A percentile compares a stretch with the other conserved stretches of the same genome.
phyloP scores from a whole-genome alignment of 768 basidiomycete genomes.

The Termitomyces sp. region DNA sequence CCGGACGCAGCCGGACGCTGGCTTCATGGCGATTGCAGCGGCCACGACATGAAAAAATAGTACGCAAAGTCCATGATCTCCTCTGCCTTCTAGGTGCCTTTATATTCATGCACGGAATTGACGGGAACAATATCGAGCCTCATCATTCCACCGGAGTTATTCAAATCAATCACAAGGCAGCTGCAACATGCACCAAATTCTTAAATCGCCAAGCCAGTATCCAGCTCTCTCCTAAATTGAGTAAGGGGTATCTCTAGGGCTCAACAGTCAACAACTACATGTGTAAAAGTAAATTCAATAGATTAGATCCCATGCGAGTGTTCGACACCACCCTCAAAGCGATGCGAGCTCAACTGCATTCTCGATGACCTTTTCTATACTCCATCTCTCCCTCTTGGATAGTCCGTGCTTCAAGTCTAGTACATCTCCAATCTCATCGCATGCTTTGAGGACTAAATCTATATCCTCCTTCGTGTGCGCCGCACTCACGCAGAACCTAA shows the following conservation, averaged over 20 bases:
- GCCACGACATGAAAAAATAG: neutral
- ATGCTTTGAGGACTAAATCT: conserved; percentile 78
- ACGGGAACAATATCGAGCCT: neutral
- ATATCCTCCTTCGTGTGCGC: conserved; percentile 97
- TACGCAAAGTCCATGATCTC: neutral
- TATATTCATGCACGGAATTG: neutral
- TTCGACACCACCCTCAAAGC: neutral
- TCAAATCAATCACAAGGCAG: neutral
- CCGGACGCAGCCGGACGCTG: neutral
- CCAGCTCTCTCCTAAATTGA: neutral
- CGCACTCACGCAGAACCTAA: conserved; percentile 91
- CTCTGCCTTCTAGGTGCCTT: neutral
- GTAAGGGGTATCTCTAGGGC: neutral
- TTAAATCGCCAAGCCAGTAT: too few relatives aligned
- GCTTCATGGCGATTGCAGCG: neutral
- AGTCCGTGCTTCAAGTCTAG: conserved; percentile 85
- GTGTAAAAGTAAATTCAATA: neutral
- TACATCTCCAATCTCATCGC: conserved; percentile 87
- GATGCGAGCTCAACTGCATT: conserved; percentile 67
- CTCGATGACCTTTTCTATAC: conserved; percentile 64
- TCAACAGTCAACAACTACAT: neutral
- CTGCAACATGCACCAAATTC: neutral
- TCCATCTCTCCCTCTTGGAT: conserved; percentile 58
- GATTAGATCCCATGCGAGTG: neutral
- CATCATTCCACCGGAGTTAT: neutral